Base-by-base conservation (phyloP, 1,284 basidiomycete genomes). In the Boletus semigastroideus region DNA sequence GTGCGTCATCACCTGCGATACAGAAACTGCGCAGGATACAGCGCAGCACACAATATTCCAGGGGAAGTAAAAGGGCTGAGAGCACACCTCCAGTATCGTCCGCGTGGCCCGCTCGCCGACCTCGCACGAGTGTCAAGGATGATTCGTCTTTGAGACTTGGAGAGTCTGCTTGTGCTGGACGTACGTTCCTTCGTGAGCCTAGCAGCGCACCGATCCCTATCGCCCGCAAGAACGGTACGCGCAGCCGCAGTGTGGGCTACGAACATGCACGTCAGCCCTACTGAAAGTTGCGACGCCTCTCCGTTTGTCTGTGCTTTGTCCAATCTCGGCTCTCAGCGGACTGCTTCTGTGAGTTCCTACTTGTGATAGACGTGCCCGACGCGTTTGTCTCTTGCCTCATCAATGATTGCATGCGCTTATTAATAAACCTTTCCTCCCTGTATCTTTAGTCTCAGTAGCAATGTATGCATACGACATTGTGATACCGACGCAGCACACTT, bases 61-160 rank as follows among this genome's bases (percentile, higher is more conserved):
- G 46, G 8, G 11, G 36, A 19, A 37, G 42, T 9, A 66, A 67
- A 49, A 54, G 65, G 22, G 56, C 68, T 45, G 65, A 69, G 53
- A 66, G 65, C 13, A 66, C 68, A 5, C 65, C 65, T 0, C 59
- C 64, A 4, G 62, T 62, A 7, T 54, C 67, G 13, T 54, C 61
- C 17, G 55, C 36, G 14, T 66, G 68, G 68, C 27, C 45, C 6
- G 20, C 36, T 17, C 54, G 53, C 34, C 49, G 39, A 33, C 43
- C 51, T 37, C 59, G 65, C 44, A 28, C 42, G n/a, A 30, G 45
- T 12, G 25, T 25, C 45, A 60, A 51, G 40, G 62, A 69, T 27
- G 52, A 53, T 40, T 13, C 39, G 11, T 40, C 53, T 6, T 42
- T 48, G 43, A 52, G 44, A 38, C 25, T 30, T 4, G 49, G 51